Evolutionary conservation across 2,329 filamentous ascomycete species (phyloP), one percentile per base, ranked within the genome.

Genomic region (Calonectria fujianensis): DNA sequence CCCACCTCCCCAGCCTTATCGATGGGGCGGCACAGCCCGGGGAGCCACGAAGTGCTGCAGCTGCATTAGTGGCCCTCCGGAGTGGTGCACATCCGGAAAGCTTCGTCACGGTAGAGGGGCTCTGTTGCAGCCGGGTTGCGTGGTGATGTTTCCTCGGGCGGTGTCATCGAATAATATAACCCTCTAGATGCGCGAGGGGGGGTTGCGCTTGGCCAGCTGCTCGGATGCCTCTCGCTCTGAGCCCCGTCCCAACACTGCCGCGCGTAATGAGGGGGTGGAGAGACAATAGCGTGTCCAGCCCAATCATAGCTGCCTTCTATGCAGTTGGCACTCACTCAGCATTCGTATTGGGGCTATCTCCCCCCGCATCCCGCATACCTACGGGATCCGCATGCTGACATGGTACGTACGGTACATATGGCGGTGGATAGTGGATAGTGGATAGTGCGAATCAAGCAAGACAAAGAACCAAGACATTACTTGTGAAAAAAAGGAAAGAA

Each of bases 21-120:
- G 45, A 48, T 48, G 45, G 45, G 45, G n/a, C 45, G 45, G 45
- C n/a, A 48, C 45, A 48, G 45, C 45, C 45, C 45, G 45, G 45
- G 45, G 32, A 35, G n/a, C 45, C 45, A 48, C 45, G n/a, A 48
- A 24, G 41, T 20, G 45, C 45, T 48, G 45, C 45, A 24, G 45
- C 45, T 48, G 45, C 45, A 24, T 48, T 48, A 48, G 45, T 13
- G 45, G 45, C n/a, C n/a, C 32, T 35, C 32, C 10, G 32, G 32
- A 10, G 11, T 10, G 10, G 11, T 35, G 10, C 1, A 10, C 32
- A 35, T 11, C 32, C 32, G 32, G 32, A 35, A 24, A 24, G 45
- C 45, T 24, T 48, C 45, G 45, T 48, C 45, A 48, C 45, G 20
- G 9, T 20, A n/a, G 20, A 48, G 5, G 5, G 45, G 45, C 45